Evolutionary conservation across 257 asterid species (phyloP).

Genomic region (Lithospermum erythrorhizon): DNA sequence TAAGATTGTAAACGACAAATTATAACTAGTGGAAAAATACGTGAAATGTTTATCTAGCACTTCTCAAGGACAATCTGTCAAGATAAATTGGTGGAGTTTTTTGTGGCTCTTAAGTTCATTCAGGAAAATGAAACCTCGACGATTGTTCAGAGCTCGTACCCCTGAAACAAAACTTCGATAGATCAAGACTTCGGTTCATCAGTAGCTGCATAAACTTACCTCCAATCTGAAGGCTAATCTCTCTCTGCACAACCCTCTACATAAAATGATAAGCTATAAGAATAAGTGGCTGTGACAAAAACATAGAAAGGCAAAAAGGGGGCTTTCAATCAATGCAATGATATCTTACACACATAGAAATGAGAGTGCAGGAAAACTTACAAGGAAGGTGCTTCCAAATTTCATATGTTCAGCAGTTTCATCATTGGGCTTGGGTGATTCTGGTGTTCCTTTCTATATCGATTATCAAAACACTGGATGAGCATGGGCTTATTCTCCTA

Average conservation of each 20-base stretch:
- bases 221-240: not conserved
- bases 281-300: not conserved
- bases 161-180: not conserved
- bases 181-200: not conserved
- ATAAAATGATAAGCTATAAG: not conserved
- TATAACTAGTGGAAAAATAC: no score
- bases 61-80: no score
- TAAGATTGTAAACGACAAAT: slow-evolving; percentile 9
- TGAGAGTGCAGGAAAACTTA: slow-evolving; percentile 18
- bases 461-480: slow-evolving; percentile 23
- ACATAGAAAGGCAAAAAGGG: not conserved
- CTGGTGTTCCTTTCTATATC: slow-evolving; percentile 44
- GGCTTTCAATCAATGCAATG: slow-evolving; percentile 9
- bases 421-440: slow-evolving; percentile 24
- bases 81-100: no score
- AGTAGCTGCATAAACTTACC: not conserved
- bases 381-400: slow-evolving; percentile 38
- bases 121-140: not conserved
- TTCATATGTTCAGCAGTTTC: slow-evolving; percentile 32
- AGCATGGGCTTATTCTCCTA: slow-evolving; percentile 21
- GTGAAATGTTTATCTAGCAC: no score
- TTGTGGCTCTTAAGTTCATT: no score
- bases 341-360: not conserved
- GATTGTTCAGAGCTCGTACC: not conserved
- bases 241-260: not conserved